phyloP scores from a whole-genome alignment of 2,329 filamentous ascomycete genomes.

The Ambrosiella cleistominuta region DNA sequence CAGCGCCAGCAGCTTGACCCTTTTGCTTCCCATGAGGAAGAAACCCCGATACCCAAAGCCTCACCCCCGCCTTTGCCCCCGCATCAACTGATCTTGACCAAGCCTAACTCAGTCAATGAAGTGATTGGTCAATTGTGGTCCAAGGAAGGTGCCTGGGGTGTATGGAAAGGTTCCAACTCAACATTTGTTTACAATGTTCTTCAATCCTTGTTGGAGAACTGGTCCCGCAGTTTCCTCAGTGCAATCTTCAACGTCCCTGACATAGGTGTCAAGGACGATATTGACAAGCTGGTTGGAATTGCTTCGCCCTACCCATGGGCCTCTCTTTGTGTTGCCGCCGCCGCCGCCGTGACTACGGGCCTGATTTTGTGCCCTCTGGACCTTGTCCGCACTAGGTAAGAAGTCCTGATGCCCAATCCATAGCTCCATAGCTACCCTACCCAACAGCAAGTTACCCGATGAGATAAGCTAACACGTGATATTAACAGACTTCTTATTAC shows the following conservation, averaged over 20 bases:
- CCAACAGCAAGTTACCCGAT: neutral
- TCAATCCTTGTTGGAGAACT: slow-evolving; percentile 74
- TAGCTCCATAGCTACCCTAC: neutral
- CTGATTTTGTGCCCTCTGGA: slow-evolving; percentile 75
- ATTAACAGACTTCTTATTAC: slow-evolving; percentile 57
- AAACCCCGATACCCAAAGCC: slow-evolving; percentile 15
- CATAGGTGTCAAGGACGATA: slow-evolving; percentile 53
- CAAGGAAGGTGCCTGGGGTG: slow-evolving; percentile 74
- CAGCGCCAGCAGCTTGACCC: slow-evolving; percentile 11
- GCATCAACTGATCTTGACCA: slow-evolving; percentile 53
- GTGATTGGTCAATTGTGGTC: slow-evolving; percentile 77
- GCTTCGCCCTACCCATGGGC: slow-evolving; percentile 69
- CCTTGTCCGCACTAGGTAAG: slow-evolving; percentile 57
- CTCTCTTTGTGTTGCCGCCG: slow-evolving; percentile 55
- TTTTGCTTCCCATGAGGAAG: slow-evolving; percentile 11
- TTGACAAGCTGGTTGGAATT: slow-evolving; percentile 55
- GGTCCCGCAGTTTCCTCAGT: slow-evolving; percentile 77
- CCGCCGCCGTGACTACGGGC: slow-evolving; percentile 52
- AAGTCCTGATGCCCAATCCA: neutral
- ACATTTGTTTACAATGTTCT: slow-evolving; percentile 85
- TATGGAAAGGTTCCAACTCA: slow-evolving; percentile 87
- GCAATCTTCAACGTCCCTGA: slow-evolving; percentile 84
- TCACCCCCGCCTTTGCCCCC: slow-evolving; percentile 19
- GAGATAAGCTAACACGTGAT: slow-evolving; percentile 17
- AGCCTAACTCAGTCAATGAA: slow-evolving; percentile 66